These are phyloP conservation scores for Calonectria pteridis DNA, from an alignment of 2,329 filamentous ascomycete genomes.

Conservation along the genomic window DNA sequence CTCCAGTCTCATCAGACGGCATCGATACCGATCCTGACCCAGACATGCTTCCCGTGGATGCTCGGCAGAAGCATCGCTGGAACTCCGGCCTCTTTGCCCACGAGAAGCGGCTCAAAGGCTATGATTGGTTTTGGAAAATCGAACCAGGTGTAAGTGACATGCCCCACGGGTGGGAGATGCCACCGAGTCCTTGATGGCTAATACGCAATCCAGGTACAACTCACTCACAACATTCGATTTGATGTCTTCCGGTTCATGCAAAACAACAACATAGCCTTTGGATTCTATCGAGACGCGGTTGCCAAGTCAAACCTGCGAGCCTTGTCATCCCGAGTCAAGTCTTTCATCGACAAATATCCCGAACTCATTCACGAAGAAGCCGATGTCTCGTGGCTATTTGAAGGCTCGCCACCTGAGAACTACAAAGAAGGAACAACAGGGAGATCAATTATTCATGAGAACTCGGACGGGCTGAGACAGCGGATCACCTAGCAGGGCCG, in stretches of 20 bases:
- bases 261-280: conserved; percentile 86
- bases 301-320: conserved; percentile 57
- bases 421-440: conserved; percentile 14
- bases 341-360: conserved; percentile 60
- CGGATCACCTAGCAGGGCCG: conserved; percentile 39
- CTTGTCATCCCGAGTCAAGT: conserved; percentile 59
- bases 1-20: not conserved
- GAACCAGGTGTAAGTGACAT: conserved; percentile 67
- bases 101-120: conserved; percentile 75
- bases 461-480: conserved; percentile 29
- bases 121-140: conserved; percentile 72
- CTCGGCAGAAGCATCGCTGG: conserved; percentile 85
- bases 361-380: conserved; percentile 61
- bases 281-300: conserved; percentile 66
- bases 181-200: conserved; percentile 19
- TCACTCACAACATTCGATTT: conserved; percentile 76
- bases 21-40: conserved; percentile 3
- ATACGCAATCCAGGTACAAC: conserved; percentile 58
- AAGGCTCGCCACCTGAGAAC: conserved; percentile 14
- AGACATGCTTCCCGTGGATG: conserved; percentile 19
- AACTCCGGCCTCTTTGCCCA: conserved; percentile 86
- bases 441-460: conserved; percentile 21
- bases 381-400: conserved; percentile 62
- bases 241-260: conserved; percentile 90
- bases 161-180: not conserved